Base-by-base conservation (phyloP, 768 basidiomycete genomes). In the Leccinellum albellum region DNA sequence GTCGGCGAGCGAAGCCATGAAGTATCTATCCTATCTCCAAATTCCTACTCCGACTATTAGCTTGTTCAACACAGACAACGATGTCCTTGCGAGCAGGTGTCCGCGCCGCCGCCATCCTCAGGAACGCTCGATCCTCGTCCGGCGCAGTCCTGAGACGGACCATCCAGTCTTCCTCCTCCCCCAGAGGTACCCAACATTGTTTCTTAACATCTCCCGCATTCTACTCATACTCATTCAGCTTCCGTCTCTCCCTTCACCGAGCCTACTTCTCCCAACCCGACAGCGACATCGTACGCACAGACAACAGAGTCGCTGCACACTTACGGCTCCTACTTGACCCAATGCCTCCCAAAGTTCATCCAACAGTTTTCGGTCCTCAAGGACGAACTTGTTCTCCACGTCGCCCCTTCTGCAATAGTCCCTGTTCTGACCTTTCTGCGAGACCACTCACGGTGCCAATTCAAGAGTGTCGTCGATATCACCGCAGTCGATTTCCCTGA, bases 341-440 rank as follows among this genome's bases (percentile, higher is more conserved):
- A 95, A 68, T 93, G 89, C 70, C 85, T 98, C 23, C 96, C 96
- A 53, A 98, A 97, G 78, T 97, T 86, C 78, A 85, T 99, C 70
- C 96, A 98, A 74, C 97, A 98, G 74, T 98, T 96, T 80, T 93
- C 93, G 12, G 91, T 98, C 47, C 84, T 93, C 73, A 93, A 93
- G 79, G 97, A 98, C 73, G 97, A 98, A 73, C 79, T 98, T 58
- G 87, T 89, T 24, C 81, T 98, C 53, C 95, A 98, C 77, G 79
- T 88, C 72, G 79, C 87, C 0, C 96, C 96, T 17, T 80, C 85
- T 33, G 91, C 82, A 55, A 76, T 97, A 69, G 72, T 92, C 45
- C 94, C 93, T 20, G 87, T 93, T 50, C 79, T 97, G 62, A 89
- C 86, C 24, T 98, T 98, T 79, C 79, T 98, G 52, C 88, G 94